These are phyloP conservation scores for Xerophyta viscosa DNA, from an alignment of 106 monocot genomes.

Conservation along the genomic window DNA sequence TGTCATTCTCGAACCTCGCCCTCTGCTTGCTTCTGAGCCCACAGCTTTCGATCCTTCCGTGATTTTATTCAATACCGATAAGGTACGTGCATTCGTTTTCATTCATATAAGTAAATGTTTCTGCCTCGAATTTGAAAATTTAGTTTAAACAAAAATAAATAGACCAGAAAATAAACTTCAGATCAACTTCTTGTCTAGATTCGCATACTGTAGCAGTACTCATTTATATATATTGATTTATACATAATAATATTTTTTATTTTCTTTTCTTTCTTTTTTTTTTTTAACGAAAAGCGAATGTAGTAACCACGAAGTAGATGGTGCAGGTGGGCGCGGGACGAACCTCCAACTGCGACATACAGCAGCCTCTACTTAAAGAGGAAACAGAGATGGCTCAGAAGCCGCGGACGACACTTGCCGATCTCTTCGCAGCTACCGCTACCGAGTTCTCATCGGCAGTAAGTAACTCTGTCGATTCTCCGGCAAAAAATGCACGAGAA, in stretches of 20 bases:
- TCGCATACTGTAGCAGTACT: too few relatives aligned
- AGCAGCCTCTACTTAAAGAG: slow-evolving; percentile 17
- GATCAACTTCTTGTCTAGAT: too few relatives aligned
- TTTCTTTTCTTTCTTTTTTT: too few relatives aligned
- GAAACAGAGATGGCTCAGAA: slow-evolving; percentile 7
- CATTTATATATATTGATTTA: not conserved
- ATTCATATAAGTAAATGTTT: too few relatives aligned
- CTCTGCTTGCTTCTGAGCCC: not conserved
- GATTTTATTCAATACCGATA: not conserved
- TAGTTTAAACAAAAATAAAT: too few relatives aligned
- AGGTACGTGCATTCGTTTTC: not conserved
- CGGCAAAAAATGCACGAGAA: not conserved
- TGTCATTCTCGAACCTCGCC: not conserved
- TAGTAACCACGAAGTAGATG: not conserved
- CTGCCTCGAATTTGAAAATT: too few relatives aligned
- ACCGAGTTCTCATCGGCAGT: not conserved
- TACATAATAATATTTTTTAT: too few relatives aligned
- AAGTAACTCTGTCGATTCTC: not conserved
- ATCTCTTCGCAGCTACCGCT: slow-evolving; percentile 10
- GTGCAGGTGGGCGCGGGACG: slow-evolving; percentile 1
- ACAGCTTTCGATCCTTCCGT: not conserved
- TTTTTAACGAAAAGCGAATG: too few relatives aligned
- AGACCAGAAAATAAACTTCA: too few relatives aligned
- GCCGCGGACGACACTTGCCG: slow-evolving; percentile 21
- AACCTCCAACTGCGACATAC: not conserved